phyloP scores from a whole-genome alignment of 495 filamentous ascomycete genomes.

The Hamigera avellanea region DNA sequence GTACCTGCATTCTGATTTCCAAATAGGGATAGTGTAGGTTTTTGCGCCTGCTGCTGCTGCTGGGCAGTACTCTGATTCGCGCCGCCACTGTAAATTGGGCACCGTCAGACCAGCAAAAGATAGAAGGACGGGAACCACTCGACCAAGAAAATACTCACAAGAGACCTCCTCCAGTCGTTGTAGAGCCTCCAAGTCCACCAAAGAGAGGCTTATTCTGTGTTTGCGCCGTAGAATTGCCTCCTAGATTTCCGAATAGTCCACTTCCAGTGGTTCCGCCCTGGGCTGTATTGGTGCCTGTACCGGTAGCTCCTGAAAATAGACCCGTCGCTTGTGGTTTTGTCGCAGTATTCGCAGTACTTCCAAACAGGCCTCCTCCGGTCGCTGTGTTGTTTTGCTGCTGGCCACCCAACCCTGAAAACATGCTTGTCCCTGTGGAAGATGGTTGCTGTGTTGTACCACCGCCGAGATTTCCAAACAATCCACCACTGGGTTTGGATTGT shows the following conservation, averaged over 20 bases:
- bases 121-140: not conserved
- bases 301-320: slow-evolving; percentile 31
- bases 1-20: slow-evolving; percentile 19
- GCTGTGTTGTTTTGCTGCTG: slow-evolving; percentile 17
- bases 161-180: slow-evolving; percentile 22
- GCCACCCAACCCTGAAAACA: slow-evolving; percentile 24
- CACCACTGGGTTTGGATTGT: slow-evolving; percentile 28
- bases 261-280: slow-evolving; percentile 23
- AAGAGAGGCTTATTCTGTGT: slow-evolving; percentile 28
- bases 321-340: slow-evolving; percentile 34
- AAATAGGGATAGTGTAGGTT: slow-evolving; percentile 30
- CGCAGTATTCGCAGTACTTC: slow-evolving; percentile 25
- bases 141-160: slow-evolving; percentile 34
- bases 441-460: slow-evolving; percentile 18
- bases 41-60: slow-evolving; percentile 26
- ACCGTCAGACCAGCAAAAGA: not conserved
- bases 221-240: slow-evolving; percentile 22
- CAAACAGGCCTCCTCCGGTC: slow-evolving; percentile 38
- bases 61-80: slow-evolving; percentile 18
- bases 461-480: slow-evolving; percentile 34
- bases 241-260: slow-evolving; percentile 20
- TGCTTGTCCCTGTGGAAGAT: slow-evolving; percentile 27
- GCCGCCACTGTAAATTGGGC: slow-evolving; percentile 12
- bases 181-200: slow-evolving; percentile 16
- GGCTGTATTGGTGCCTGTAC: slow-evolving; percentile 23